These are phyloP conservation scores for Penicillium riverlandense DNA, from an alignment of 495 filamentous ascomycete species.

Conservation along the genomic window DNA sequence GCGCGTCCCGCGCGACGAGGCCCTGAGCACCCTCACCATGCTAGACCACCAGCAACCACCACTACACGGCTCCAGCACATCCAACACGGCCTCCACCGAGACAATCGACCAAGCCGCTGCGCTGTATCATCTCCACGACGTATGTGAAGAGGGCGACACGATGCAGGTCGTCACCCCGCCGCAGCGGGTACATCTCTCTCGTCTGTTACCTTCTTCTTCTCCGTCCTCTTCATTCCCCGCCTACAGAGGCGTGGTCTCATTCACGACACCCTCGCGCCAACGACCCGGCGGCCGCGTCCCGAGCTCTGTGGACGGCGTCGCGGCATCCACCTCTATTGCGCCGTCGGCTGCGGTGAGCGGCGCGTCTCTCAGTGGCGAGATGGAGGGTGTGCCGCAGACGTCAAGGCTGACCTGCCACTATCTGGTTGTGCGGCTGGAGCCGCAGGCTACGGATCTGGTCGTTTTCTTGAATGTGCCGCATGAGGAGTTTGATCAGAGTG, in stretches of 20 bases:
- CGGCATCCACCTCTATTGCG: background rate
- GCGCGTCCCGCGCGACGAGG: constrained; percentile 45
- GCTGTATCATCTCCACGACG: constrained; percentile 69
- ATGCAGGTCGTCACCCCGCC: constrained; percentile 48
- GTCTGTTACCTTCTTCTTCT: constrained; percentile 12
- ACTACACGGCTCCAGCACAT: constrained; percentile 19
- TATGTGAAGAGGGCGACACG: constrained; percentile 54
- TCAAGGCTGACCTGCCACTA: constrained; percentile 27
- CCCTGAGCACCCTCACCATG: constrained; percentile 19
- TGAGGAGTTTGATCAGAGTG: constrained; percentile 51
- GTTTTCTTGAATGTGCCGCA: constrained; percentile 88
- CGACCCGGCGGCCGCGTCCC: constrained; percentile 2
- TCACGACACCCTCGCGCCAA: constrained; percentile 17
- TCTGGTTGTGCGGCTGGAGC: constrained; percentile 61
- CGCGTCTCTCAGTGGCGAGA: constrained; percentile 8
- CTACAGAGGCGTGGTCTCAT: constrained; percentile 25
- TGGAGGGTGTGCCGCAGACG: constrained; percentile 1
- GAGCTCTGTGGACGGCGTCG: constrained; percentile 1
- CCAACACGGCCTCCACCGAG: constrained; percentile 9
- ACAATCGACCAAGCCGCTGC: constrained; percentile 58
- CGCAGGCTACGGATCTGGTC: constrained; percentile 75
- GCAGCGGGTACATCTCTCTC: constrained; percentile 15
- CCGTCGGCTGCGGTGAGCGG: constrained; percentile 8
- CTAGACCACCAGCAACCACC: constrained; percentile 14
- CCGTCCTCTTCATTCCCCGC: constrained; percentile 8